Percentiles rank a stretch among this genome's conserved stretches.
phyloP scores from a whole-genome alignment of 805 yeast genomes.

The Priceomyces carsonii region DNA sequence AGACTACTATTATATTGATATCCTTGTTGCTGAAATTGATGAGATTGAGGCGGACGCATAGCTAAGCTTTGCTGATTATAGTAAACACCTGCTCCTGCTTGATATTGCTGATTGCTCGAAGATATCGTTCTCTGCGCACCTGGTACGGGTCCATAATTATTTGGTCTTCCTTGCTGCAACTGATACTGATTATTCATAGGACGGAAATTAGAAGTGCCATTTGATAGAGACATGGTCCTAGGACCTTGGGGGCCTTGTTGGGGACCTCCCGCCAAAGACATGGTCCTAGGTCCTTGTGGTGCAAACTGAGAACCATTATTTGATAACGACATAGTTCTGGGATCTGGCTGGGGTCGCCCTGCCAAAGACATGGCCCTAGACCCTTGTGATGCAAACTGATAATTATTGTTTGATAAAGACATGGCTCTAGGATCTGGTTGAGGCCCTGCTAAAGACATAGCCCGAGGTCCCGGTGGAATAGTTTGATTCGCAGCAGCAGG shows the following conservation, averaged over 20 bases:
- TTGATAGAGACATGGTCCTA: constrained; percentile 7
- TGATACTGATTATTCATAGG: constrained; percentile 7
- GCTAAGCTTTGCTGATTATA: constrained; percentile 5
- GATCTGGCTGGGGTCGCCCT: constrained; percentile 8
- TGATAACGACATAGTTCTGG: constrained; percentile 17
- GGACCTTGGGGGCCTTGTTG: constrained; percentile 5
- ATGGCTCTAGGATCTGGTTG: constrained; percentile 14
- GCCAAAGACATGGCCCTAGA: constrained; percentile 12
- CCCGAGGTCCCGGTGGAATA: constrained; percentile 7
- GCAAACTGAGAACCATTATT: constrained; percentile 1
- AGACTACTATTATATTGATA: neutral
- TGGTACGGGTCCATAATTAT: neutral
- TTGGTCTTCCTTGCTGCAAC: neutral
- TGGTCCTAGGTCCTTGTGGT: constrained; percentile 9
- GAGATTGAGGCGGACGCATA: constrained; percentile 4
- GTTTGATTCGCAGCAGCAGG: neutral
- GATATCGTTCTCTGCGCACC: constrained; percentile 31
- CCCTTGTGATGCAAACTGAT: constrained; percentile 3
- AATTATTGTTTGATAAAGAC: constrained; percentile 10
- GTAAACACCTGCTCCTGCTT: constrained; percentile 2
- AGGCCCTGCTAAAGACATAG: constrained; percentile 10
- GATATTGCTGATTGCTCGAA: constrained; percentile 13
- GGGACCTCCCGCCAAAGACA: constrained; percentile 10
- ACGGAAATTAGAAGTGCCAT: constrained; percentile 1
- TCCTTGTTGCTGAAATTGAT: constrained; percentile 6